Base-by-base conservation (phyloP, 805 yeast genomes). In the Barnettozyma siamensis region DNA sequence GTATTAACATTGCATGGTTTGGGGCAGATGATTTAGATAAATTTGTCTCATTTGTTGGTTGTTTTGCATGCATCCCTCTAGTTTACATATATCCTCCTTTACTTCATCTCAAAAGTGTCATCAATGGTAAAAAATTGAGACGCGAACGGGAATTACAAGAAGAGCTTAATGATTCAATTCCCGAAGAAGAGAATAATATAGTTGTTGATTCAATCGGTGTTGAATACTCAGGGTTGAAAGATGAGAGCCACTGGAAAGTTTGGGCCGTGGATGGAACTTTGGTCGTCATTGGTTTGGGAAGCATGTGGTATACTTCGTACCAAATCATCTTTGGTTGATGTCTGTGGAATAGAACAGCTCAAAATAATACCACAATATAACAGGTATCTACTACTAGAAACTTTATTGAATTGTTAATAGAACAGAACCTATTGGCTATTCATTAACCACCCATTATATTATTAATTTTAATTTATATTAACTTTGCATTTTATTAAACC, bases 31-130 rank as follows among this genome's bases (percentile, higher is more conserved):
- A 83, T 51, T 63, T 85, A 46, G 93, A 85, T 57, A 70, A 67
- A 47, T 82, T 85, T 62, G 91, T 85, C 10, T 79, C 89, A 3
- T 78, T 85, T 55, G 83, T 85, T 39, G 94, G 94, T 4, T 82
- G 88, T 39, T 81, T 85, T 64, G 89, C 91, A 1, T 85, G 94
- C 54, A 82, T 85, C 41, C 94, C 94, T 2, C 70, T 85, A 64
- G 93, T 85, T 5, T 85, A 85, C 64, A 80, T 85, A 78, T 83
- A 84, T 54, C 93, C 94, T 8, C 93, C 94, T 15, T 69, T 85
- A 70, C 64, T 85, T 40, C 93, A 85, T 54, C 66, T 77, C 41
- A 72, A 66, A 54, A 66, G 78, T 33, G 41, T 52, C 27, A 31
- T 43, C 7, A 29, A 20, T 21, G 42, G 33, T 7, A 28, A 28